Evolutionary conservation across 2,329 filamentous ascomycete genomes (phyloP).

Genomic region (Furcasterigmium furcatum): DNA sequence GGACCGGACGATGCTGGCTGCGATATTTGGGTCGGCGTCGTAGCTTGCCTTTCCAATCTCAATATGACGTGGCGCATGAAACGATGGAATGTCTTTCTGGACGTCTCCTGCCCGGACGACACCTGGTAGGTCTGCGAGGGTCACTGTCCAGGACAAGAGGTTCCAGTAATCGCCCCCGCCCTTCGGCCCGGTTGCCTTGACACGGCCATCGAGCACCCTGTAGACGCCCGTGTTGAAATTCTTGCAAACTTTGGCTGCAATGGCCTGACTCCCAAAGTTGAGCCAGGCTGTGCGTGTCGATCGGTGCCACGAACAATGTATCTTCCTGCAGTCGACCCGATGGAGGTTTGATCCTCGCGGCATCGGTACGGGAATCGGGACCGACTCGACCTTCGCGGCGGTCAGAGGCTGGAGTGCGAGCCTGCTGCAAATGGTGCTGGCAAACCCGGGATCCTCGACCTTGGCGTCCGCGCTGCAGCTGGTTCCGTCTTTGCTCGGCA

Average conservation of each 20-base stretch:
- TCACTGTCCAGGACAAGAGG: constrained; percentile 15
- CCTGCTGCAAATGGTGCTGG: constrained; percentile 11
- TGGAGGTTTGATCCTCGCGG: constrained; percentile 19
- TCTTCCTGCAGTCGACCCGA: constrained; percentile 27
- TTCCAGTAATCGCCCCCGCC: background rate
- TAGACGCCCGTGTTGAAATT: constrained; percentile 18
- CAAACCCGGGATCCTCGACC: constrained; percentile 21
- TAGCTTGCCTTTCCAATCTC: constrained; percentile 18
- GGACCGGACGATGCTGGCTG: constrained; percentile 18
- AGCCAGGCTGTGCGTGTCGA: constrained; percentile 21
- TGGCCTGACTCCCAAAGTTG: constrained; percentile 16
- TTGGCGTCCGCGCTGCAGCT: constrained; percentile 16
- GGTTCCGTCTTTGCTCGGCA: background rate
- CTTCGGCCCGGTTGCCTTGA: constrained; percentile 11
- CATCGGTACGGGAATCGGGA: constrained; percentile 13
- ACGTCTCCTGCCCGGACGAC: constrained; percentile 11
- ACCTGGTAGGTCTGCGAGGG: constrained; percentile 17
- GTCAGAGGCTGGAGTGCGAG: constrained; percentile 3
- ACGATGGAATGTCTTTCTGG: constrained; percentile 10
- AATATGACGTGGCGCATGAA: constrained; percentile 13
- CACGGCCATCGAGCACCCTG: constrained; percentile 14
- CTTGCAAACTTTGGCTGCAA: constrained; percentile 15
- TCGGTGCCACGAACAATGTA: constrained; percentile 32
- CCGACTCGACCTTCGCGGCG: background rate
- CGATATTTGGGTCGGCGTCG: constrained; percentile 13